These are phyloP conservation scores for Botrytis porri DNA, from an alignment of 2,329 filamentous ascomycete species.

Conservation along the genomic window DNA sequence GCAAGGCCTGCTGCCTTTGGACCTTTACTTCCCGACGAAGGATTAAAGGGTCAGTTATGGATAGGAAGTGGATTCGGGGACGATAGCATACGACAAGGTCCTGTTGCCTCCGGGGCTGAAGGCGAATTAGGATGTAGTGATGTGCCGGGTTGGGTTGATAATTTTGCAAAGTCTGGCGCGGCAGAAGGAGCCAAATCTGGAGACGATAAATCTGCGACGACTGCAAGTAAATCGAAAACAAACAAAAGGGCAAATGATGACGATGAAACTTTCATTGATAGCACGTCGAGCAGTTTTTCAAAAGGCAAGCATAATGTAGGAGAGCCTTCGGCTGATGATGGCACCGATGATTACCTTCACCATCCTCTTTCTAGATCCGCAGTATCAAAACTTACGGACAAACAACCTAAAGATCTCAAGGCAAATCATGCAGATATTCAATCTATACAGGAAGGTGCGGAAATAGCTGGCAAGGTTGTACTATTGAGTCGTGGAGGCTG, in stretches of 20 bases:
- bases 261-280: slow-evolving; percentile 28
- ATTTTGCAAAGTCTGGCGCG: slow-evolving; percentile 44
- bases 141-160: slow-evolving; percentile 80
- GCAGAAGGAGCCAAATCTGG: slow-evolving; percentile 26
- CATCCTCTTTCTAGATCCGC: slow-evolving; percentile 44
- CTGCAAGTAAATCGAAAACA: slow-evolving; percentile 43
- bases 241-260: slow-evolving; percentile 41
- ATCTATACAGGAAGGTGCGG: slow-evolving; percentile 83
- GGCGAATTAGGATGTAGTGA: slow-evolving; percentile 95
- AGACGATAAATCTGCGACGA: slow-evolving; percentile 30
- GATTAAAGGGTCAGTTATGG: slow-evolving; percentile 88
- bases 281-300: slow-evolving; percentile 27
- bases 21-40: slow-evolving; percentile 68
- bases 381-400: slow-evolving; percentile 38
- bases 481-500: slow-evolving; percentile 89
- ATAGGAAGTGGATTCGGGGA: slow-evolving; percentile 89
- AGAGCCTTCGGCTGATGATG: slow-evolving; percentile 55
- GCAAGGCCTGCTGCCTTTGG: slow-evolving; percentile 93
- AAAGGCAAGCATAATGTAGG: slow-evolving; percentile 26
- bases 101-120: slow-evolving; percentile 53
- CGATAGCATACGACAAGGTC: slow-evolving; percentile 62
- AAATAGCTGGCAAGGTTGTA: slow-evolving; percentile 91
- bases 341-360: slow-evolving; percentile 82
- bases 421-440: slow-evolving; percentile 78
- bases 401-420: slow-evolving; percentile 28